Evolutionary conservation across 768 basidiomycete species (phyloP), one percentile per base, ranked within the genome.

Genomic region (Hemileccinum impolitum): DNA sequence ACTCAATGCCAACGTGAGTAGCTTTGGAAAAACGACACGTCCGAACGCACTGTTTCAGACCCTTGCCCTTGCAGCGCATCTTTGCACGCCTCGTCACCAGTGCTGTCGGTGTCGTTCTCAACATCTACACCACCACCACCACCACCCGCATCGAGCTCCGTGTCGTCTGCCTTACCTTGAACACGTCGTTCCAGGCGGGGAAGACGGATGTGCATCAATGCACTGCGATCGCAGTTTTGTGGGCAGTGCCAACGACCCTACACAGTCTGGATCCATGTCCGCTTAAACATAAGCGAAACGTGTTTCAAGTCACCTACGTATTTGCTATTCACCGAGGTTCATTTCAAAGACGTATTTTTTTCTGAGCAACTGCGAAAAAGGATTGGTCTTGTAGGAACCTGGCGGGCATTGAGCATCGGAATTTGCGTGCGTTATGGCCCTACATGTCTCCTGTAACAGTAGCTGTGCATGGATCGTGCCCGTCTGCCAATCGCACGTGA

Each of bases 311-410:
- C n/a, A n/a, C n/a, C n/a, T n/a, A n/a, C n/a, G n/a, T n/a, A n/a
- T n/a, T n/a, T n/a, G n/a, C n/a, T n/a, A n/a, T n/a, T n/a, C n/a
- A n/a, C n/a, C n/a, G n/a, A n/a, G n/a, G n/a, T n/a, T n/a, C n/a
- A n/a, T n/a, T n/a, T n/a, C n/a, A n/a, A n/a, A n/a, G n/a, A n/a
- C n/a, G n/a, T n/a, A n/a, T n/a, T n/a, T n/a, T n/a, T 86, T 91
- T 90, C 70, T 99, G 95, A 0, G 95, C 96, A 9, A 96, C 94
- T 2, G 95, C 96, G 61, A 87, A 93, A 68, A 87, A 90, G 0
- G 89, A 86, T 44, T 96, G 90, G 55, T 95, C 90, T 62, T 97
- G 94, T 7, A 99, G 70, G 23, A 23, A 23, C 23, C 23, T 23
- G 23, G 23, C 23, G 6, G 6, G 23, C 6, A 6, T 3, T 48